Conservation (phyloP, 2,329 filamentous ascomycete genomes). For the Penicillium concentricum region DNA sequence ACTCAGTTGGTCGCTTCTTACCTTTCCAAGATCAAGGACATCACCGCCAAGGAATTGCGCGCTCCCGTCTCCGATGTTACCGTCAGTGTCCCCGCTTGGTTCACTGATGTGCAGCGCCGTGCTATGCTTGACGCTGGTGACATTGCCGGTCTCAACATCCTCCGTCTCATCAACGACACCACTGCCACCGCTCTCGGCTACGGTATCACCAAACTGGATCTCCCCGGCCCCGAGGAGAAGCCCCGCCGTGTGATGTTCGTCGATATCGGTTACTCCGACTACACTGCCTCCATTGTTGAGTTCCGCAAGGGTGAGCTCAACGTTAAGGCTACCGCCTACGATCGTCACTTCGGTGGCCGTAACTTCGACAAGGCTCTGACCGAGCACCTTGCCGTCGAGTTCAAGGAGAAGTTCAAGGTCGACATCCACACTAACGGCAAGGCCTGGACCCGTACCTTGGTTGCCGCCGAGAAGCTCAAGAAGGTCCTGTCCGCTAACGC, state of each 20-base stretch:
- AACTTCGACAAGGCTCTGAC: conserved; percentile 95
- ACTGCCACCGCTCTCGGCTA: conserved; percentile 94
- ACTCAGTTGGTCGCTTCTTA: conserved; percentile 95
- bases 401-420: conserved; percentile 97
- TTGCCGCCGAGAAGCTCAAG: conserved; percentile 95
- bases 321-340: conserved; percentile 88
- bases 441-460: conserved; percentile 80
- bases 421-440: conserved; percentile 90
- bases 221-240: conserved; percentile 85
- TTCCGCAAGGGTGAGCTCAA: conserved; percentile 95
- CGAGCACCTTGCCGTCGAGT: conserved; percentile 92
- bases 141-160: conserved; percentile 86
- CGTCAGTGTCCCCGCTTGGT: conserved; percentile 93
- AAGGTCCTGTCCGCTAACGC: conserved; percentile 97
- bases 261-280: conserved; percentile 96
- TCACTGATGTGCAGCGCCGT: conserved; percentile 90
- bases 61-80: conserved; percentile 90
- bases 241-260: conserved; percentile 86
- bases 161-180: conserved; percentile 96
- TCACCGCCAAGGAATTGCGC: conserved; percentile 81
- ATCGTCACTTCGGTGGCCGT: conserved; percentile 94
- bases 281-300: conserved; percentile 90
- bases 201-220: conserved; percentile 95
- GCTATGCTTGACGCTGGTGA: conserved; percentile 87
- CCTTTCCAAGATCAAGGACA: conserved; percentile 89